phyloP scores from a whole-genome alignment of 176 grass and related monocot genomes.

The Ampelocalamus luodianensis region DNA sequence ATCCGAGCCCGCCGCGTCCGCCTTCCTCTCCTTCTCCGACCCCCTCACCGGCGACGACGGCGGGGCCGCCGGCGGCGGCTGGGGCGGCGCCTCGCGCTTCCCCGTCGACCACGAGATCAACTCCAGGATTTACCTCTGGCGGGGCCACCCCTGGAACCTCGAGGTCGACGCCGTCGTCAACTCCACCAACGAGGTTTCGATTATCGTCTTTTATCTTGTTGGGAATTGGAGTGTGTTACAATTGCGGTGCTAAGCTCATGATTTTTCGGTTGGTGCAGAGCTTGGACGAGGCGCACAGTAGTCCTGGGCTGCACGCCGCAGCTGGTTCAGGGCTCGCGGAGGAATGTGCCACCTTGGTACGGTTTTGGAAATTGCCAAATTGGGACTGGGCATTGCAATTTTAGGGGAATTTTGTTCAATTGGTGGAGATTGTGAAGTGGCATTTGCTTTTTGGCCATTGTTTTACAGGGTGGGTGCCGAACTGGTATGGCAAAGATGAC shows the following conservation, averaged over 20 bases:
- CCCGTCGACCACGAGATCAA: conserved; percentile 91
- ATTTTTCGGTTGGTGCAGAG: conserved; percentile 54
- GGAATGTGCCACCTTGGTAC: conserved; percentile 95
- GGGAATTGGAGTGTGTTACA: neutral
- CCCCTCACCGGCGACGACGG: conserved; percentile 62
- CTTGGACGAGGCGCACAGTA: conserved; percentile 95
- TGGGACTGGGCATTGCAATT: neutral
- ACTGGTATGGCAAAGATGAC: conserved; percentile 98
- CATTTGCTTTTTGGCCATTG: conserved; percentile 13
- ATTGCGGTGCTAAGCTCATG: conserved; percentile 23
- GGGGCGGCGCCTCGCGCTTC: conserved; percentile 54
- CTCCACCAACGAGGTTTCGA: conserved; percentile 91
- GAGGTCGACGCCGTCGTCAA: conserved; percentile 94
- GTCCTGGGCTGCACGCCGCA: conserved; percentile 78
- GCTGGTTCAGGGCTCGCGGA: conserved; percentile 77
- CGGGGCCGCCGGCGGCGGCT: conserved; percentile 5
- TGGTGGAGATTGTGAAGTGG: neutral
- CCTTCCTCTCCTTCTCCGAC: conserved; percentile 65
- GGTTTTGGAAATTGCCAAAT: neutral
- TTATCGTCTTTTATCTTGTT: neutral
- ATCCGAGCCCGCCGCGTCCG: conserved; percentile 40
- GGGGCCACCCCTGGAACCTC: conserved; percentile 87
- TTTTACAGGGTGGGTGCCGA: conserved; percentile 79
- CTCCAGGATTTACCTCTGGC: conserved; percentile 91
- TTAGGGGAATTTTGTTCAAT: conserved; percentile 9